A percentile compares a stretch with the other conserved stretches of the same genome.
phyloP scores from a whole-genome alignment of 202 grass and related monocot species.

The Carex arenaria region DNA sequence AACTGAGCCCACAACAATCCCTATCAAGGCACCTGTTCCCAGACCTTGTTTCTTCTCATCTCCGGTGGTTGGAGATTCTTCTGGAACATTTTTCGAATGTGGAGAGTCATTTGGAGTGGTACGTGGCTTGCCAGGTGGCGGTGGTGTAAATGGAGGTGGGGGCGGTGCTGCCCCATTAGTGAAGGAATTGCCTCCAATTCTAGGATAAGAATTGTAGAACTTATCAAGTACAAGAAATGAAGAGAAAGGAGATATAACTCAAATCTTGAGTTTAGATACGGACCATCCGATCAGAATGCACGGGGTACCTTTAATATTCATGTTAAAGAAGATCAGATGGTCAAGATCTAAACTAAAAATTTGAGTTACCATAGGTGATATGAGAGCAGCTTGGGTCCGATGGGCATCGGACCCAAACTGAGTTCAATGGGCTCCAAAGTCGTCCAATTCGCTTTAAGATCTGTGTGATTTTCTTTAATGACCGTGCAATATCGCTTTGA shows the following conservation, averaged over 20 bases:
- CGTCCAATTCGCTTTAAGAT: too few species aligned
- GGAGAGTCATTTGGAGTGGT: conserved; percentile 31
- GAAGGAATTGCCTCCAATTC: conserved; percentile 87
- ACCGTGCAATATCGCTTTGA: too few species aligned
- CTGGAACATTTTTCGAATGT: conserved; percentile 37
- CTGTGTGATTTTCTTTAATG: too few species aligned
- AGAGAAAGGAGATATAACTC: not conserved
- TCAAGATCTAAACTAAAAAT: too few species aligned
- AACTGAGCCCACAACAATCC: conserved; percentile 57
- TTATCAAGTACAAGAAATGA: conserved; percentile 16
- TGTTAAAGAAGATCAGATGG: too few species aligned
- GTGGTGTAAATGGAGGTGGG: conserved; percentile 69
- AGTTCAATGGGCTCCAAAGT: too few species aligned
- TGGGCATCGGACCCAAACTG: too few species aligned
- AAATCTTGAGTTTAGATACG: too few species aligned
- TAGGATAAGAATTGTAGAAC: conserved; percentile 43
- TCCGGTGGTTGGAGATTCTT: conserved; percentile 25
- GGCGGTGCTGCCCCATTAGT: conserved; percentile 66
- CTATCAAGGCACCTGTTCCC: conserved; percentile 45
- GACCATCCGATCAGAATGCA: too few species aligned
- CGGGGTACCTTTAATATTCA: too few species aligned
- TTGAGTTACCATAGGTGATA: too few species aligned
- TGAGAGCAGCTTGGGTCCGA: too few species aligned
- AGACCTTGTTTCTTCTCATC: conserved; percentile 59
- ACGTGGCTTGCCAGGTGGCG: conserved; percentile 52